A percentile compares a stretch with the other conserved stretches of the same genome.
phyloP scores from a whole-genome alignment of 495 filamentous ascomycete species.

The Aspergillus bridgeri region DNA sequence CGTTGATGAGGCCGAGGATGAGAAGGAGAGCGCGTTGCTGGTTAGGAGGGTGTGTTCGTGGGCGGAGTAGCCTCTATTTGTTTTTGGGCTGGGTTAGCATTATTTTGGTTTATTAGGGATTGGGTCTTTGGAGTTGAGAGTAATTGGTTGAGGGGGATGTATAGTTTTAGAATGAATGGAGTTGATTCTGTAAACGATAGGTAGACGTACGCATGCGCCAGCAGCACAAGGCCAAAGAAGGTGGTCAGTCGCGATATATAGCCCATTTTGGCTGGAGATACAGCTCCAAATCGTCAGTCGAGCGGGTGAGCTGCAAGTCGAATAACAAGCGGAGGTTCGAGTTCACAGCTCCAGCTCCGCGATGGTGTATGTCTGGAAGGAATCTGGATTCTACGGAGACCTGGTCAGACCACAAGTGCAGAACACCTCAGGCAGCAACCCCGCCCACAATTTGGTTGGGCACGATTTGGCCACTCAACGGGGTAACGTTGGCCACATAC shows the following conservation, averaged over 20 bases:
- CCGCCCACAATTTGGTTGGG: conserved; percentile 3
- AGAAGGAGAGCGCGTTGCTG: conserved; percentile 52
- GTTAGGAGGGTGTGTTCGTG: conserved; percentile 75
- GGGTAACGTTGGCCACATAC: neutral
- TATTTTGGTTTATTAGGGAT: conserved; percentile 3
- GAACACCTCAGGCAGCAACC: neutral
- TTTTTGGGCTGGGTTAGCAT: neutral
- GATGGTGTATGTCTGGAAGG: neutral
- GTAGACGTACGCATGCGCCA: conserved; percentile 67
- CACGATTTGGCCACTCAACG: neutral
- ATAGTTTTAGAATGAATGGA: neutral
- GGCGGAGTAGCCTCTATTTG: conserved; percentile 77
- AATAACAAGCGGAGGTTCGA: too few relatives aligned
- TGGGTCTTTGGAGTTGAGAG: too few relatives aligned
- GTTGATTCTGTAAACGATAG: too few relatives aligned
- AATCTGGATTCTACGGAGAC: conserved; percentile 8
- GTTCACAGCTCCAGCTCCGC: neutral
- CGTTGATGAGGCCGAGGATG: conserved; percentile 40
- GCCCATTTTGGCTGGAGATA: conserved; percentile 63
- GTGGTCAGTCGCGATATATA: conserved; percentile 63
- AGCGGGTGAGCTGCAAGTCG: too few relatives aligned
- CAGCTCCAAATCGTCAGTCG: too few relatives aligned
- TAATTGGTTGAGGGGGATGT: neutral
- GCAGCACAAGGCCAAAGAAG: conserved; percentile 60
- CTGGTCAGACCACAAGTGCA: neutral